phyloP scores from a whole-genome alignment of 768 basidiomycete genomes.

The Tylopilus subfusipes region DNA sequence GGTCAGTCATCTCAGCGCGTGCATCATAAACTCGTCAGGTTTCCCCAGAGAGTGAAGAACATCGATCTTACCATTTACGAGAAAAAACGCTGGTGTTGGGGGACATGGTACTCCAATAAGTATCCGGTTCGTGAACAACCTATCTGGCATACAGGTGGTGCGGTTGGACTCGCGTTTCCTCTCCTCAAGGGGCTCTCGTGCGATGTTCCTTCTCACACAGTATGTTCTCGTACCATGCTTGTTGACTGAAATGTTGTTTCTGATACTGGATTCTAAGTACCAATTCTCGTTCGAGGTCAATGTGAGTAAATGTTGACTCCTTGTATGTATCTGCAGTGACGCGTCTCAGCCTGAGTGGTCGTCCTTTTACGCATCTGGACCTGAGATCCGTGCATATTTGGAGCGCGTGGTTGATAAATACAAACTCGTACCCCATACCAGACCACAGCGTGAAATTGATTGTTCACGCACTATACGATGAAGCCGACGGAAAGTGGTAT shows the following conservation, averaged over 20 bases:
- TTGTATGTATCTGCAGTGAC: neutral
- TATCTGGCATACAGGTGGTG: neutral
- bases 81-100: slow-evolving; percentile 53
- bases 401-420: slow-evolving; percentile 54
- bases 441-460: slow-evolving; percentile 55
- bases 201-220: slow-evolving; percentile 57
- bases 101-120: slow-evolving; percentile 60
- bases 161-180: neutral
- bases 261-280: slow-evolving; percentile 36
- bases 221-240: slow-evolving; percentile 24
- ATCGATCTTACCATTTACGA: slow-evolving; percentile 58
- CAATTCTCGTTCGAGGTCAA: slow-evolving; percentile 57
- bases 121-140: slow-evolving; percentile 42
- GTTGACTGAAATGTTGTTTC: neutral
- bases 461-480: slow-evolving; percentile 48
- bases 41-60: slow-evolving; percentile 51
- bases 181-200: slow-evolving; percentile 52
- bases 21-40: slow-evolving; percentile 30
- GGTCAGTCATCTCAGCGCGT: neutral
- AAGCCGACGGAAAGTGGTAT: slow-evolving; percentile 52
- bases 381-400: slow-evolving; percentile 56
- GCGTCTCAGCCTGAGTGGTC: slow-evolving; percentile 53
- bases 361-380: slow-evolving; percentile 54
- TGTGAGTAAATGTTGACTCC: slow-evolving; percentile 24
- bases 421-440: slow-evolving; percentile 49